phyloP scores from a whole-genome alignment of 129 eudicot species.

The Flaveria trinervia region DNA sequence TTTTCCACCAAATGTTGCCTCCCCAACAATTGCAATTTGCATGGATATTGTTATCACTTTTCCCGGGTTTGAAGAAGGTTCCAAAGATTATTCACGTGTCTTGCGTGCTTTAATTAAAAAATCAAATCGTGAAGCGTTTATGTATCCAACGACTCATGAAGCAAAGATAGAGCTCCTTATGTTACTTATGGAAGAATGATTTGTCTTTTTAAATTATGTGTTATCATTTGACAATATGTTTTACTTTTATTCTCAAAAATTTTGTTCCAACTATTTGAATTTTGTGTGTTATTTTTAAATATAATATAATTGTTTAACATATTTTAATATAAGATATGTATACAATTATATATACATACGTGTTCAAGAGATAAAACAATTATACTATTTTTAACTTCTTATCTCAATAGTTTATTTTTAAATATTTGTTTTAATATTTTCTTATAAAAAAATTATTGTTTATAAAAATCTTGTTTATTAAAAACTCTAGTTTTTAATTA shows the following conservation, averaged over 20 bases:
- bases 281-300: background rate
- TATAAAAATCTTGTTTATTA: no score
- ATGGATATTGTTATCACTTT: background rate
- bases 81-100: background rate
- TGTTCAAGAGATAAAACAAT: no score
- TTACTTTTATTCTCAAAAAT: no score
- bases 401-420: no score
- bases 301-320: background rate
- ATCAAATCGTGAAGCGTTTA: background rate
- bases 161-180: slow-evolving; percentile 1
- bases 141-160: background rate
- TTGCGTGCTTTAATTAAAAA: background rate
- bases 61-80: background rate
- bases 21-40: background rate
- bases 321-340: no score
- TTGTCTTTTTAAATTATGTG: background rate
- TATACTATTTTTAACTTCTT: no score
- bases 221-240: background rate
- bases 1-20: background rate
- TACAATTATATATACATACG: no score
- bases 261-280: background rate
- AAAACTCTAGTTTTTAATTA: no score
- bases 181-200: background rate
- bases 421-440: no score
- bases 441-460: no score